Base-by-base conservation (phyloP, 176 grass and related monocot species). In the Triticum aestivum region DNA sequence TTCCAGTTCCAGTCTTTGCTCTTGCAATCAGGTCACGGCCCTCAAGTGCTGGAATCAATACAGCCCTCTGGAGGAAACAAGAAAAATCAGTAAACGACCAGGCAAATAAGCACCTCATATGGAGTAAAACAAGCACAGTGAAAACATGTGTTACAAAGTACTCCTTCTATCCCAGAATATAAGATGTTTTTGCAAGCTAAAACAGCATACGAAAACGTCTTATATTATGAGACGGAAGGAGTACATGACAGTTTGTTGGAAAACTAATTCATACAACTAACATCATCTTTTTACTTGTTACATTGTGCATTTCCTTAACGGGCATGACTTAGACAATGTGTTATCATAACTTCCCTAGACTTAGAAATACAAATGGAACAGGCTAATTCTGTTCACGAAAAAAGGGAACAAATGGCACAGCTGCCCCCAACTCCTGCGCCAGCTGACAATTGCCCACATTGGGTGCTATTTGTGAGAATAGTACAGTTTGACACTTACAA, bases 1-100 rank as follows among this genome's bases (percentile, higher is more conserved):
- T 99, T 39, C 97, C 97, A 0, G 97, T 99, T 84, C 97, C 97
- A 20, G 97, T 99, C 83, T 99, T 99, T 70, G 97, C 97, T 70
- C 97, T 84, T 70, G 97, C 97, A 90, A 99, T 99, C 74, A 99
- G 77, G 79, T 99, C 97, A 23, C 87, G 97, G 1, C 97, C 94
- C 90, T 99, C 90, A 78, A 99, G 83, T 47, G 94, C 94, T 38
- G 97, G 97, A 85, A 94, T 65, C 71, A 99, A 80, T 29, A 99
- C 97, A 65, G 97, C 94, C 86, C 97, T 96, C 97, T 99, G 79
- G 54, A 84, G 52, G 23, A 88, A 39, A 65, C 33, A 82, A n/a
- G 84, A 59, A 17, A 83, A 75, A 71, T 85, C 17, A 85, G 62
- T 8, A 82, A 77, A 64, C 32, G 6, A 12, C 2, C 13, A 24